Evolutionary conservation across 495 filamentous ascomycete genomes (phyloP).

Genomic region (Filosporella fistucella): DNA sequence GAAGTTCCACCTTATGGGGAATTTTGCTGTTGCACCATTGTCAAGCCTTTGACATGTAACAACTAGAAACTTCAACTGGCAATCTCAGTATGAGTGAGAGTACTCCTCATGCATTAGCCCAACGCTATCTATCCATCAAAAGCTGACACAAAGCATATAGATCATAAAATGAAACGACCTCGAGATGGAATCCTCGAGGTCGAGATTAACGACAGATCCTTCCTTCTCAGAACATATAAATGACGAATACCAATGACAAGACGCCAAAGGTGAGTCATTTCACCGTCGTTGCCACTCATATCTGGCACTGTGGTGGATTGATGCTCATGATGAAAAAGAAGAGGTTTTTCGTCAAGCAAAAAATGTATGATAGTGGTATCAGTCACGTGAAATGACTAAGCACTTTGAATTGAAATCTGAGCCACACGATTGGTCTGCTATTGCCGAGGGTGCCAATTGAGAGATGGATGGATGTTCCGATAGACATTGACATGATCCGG

Average conservation of each 20-base stretch:
- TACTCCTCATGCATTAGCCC: no score
- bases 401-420: constrained; percentile 4
- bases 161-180: constrained; percentile 55
- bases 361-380: constrained; percentile 8
- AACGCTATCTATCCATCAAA: no score
- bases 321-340: constrained; percentile 42
- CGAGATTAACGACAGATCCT: constrained; percentile 60
- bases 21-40: no score
- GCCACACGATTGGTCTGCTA: constrained; percentile 6
- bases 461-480: constrained; percentile 16
- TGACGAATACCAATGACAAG: constrained; percentile 37
- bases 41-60: no score
- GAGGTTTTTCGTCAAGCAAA: not conserved
- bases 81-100: no score
- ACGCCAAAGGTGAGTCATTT: constrained; percentile 31
- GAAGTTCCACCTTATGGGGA: no score
- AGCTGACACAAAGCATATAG: no score
- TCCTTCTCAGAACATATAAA: constrained; percentile 39
- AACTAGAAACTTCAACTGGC: no score
- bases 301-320: constrained; percentile 37
- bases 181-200: constrained; percentile 43
- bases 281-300: constrained; percentile 29
- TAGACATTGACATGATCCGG: constrained; percentile 15
- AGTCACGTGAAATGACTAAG: constrained; percentile 7
- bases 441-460: constrained; percentile 18